A percentile compares a stretch with the other conserved stretches of the same genome.
phyloP scores from a whole-genome alignment of 2,329 filamentous ascomycete species.

The Trichophyton simii region DNA sequence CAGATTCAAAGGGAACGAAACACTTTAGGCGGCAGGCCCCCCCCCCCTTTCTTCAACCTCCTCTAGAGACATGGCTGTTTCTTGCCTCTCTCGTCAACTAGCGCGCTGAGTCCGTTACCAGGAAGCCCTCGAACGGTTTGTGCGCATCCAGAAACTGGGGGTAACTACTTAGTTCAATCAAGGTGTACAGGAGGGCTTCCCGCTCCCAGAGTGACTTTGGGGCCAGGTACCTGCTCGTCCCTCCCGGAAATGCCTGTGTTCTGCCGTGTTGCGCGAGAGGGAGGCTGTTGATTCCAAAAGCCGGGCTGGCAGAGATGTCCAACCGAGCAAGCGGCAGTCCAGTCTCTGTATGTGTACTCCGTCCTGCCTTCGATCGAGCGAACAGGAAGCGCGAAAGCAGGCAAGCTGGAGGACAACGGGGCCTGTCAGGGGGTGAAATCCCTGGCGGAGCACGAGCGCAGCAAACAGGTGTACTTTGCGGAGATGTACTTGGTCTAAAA shows the following conservation, averaged over 20 bases:
- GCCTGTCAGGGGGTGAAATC: neutral
- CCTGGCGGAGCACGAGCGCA: neutral
- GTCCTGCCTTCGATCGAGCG: neutral
- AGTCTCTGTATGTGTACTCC: too few species aligned
- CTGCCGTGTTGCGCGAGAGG: neutral
- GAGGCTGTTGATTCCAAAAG: neutral
- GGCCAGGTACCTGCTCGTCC: neutral
- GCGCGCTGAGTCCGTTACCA: neutral
- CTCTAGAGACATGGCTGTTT: too few species aligned
- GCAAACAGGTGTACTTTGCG: conserved; percentile 3
- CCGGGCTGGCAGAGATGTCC: too few species aligned
- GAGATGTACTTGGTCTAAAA: neutral
- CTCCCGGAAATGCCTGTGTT: neutral
- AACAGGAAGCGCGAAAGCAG: neutral
- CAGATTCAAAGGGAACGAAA: neutral
- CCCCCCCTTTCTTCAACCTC: neutral
- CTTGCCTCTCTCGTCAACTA: neutral
- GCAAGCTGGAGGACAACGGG: neutral
- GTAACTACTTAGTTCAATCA: too few species aligned
- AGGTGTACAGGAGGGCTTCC: neutral
- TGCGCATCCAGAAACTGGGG: neutral
- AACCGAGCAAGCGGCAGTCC: too few species aligned
- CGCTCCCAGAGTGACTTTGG: neutral
- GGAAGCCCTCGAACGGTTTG: neutral
- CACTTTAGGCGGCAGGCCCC: neutral